These are phyloP conservation scores for Penicillium vulpinum DNA, from an alignment of 2,329 filamentous ascomycete genomes.

Conservation along the genomic window DNA sequence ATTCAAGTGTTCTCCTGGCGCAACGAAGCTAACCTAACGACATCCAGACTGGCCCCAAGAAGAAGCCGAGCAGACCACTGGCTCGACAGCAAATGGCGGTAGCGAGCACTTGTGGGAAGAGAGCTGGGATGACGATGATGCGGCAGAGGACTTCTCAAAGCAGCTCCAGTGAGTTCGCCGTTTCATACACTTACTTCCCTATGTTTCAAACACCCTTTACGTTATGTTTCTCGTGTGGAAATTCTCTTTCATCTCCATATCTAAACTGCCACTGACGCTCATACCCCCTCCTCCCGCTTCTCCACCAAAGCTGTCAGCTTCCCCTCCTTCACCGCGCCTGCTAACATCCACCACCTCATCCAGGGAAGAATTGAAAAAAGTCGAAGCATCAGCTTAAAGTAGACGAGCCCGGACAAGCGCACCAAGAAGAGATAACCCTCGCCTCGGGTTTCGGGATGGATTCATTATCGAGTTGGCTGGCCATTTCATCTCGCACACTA, in stretches of 20 bases:
- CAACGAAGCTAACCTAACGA: slow-evolving; percentile 2
- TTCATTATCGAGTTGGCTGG: slow-evolving; percentile 9
- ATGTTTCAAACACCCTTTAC: background rate
- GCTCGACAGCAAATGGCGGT: slow-evolving; percentile 48
- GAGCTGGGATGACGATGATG: slow-evolving; percentile 99
- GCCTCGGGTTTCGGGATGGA: slow-evolving; percentile 4
- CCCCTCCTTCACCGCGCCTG: background rate
- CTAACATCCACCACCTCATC: slow-evolving; percentile 6
- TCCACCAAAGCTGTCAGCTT: background rate
- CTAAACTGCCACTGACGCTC: background rate
- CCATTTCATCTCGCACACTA: slow-evolving; percentile 10
- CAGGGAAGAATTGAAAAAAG: slow-evolving; percentile 83
- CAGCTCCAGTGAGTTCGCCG: slow-evolving; percentile 75
- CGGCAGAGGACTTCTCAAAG: slow-evolving; percentile 90
- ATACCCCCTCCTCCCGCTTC: background rate
- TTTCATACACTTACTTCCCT: background rate
- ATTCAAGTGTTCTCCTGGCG: background rate
- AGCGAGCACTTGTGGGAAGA: slow-evolving; percentile 95
- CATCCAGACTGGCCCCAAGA: slow-evolving; percentile 83
- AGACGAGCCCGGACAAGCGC: slow-evolving; percentile 13
- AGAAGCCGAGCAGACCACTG: slow-evolving; percentile 71
- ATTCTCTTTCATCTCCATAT: background rate
- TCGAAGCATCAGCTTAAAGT: slow-evolving; percentile 70
- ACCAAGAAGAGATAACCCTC: background rate
- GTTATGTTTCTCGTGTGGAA: too few relatives aligned